A percentile compares a stretch with the other conserved stretches of the same genome.
These are phyloP conservation scores for Elsinoe australis DNA, from an alignment of 2,329 filamentous ascomycete species.

Conservation along the genomic window DNA sequence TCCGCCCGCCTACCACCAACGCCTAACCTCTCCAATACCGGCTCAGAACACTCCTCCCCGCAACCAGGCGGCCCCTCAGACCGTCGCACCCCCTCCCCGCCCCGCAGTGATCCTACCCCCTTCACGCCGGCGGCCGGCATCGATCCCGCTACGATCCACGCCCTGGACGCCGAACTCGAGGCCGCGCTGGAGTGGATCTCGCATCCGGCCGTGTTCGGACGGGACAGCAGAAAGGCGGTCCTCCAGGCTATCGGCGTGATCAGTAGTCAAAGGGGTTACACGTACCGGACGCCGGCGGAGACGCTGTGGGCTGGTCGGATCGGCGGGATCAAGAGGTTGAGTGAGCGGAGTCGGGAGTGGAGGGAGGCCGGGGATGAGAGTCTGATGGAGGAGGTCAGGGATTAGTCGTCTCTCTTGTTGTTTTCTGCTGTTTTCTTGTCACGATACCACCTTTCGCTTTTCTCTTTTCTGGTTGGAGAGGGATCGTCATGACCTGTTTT, in stretches of 20 bases:
- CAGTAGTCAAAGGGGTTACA: slow-evolving; percentile 86
- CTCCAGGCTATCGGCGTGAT: slow-evolving; percentile 96
- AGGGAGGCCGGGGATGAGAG: slow-evolving; percentile 70
- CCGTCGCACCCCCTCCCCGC: slow-evolving; percentile 36
- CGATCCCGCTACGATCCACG: slow-evolving; percentile 70
- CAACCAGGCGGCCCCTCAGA: slow-evolving; percentile 19
- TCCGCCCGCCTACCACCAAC: slow-evolving; percentile 33
- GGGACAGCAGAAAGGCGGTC: slow-evolving; percentile 90
- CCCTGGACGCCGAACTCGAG: slow-evolving; percentile 85
- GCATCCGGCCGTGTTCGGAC: slow-evolving; percentile 87
- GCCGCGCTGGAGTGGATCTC: slow-evolving; percentile 93
- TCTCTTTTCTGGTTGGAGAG: no score
- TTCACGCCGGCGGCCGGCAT: slow-evolving; percentile 64
- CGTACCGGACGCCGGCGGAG: slow-evolving; percentile 84
- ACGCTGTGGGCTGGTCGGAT: slow-evolving; percentile 81
- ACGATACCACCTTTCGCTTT: not conserved
- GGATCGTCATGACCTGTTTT: no score
- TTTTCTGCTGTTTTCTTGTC: not conserved
- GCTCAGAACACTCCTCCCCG: slow-evolving; percentile 21
- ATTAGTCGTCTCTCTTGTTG: not conserved
- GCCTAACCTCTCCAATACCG: slow-evolving; percentile 23
- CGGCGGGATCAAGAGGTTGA: slow-evolving; percentile 68
- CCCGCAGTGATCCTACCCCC: slow-evolving; percentile 34
- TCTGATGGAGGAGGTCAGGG: slow-evolving; percentile 22
- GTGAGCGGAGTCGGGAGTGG: slow-evolving; percentile 84